Conservation (phyloP, 192 early-diverging fungal species). For the Coemansia sp. region DNA sequence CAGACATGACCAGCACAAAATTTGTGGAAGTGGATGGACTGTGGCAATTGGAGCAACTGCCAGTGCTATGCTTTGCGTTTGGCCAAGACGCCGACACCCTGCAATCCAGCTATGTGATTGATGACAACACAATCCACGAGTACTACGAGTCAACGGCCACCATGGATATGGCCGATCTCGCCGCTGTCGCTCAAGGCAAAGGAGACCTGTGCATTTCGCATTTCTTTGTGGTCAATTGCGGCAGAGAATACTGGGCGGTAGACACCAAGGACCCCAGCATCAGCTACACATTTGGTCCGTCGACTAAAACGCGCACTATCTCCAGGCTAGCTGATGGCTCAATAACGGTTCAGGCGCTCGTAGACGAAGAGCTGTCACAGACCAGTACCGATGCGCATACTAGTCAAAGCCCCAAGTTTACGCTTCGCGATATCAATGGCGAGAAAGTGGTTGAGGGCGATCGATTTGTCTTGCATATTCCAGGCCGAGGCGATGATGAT, state of each 20-base stretch:
- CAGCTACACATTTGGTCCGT: no score
- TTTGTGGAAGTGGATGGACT: conserved; percentile 1
- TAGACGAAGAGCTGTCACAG: background rate
- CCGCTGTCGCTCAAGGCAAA: background rate
- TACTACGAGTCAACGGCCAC: background rate
- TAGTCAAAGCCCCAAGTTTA: background rate
- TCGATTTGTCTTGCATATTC: background rate
- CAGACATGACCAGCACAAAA: no score
- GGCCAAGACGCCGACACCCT: no score
- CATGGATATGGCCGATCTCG: background rate
- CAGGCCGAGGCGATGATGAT: no score
- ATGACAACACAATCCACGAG: background rate
- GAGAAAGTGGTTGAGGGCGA: no score
- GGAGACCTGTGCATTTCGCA: background rate
- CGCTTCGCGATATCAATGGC: background rate
- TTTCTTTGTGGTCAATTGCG: background rate
- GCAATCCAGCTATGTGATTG: background rate
- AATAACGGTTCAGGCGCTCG: background rate
- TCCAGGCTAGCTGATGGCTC: background rate
- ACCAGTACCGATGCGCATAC: background rate
- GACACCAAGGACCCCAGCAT: no score
- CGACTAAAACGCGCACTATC: no score
- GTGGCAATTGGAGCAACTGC: no score
- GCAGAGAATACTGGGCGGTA: background rate
- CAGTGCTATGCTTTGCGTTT: no score